Evolutionary conservation across 2,329 filamentous ascomycete species (phyloP).

Genomic region (Calonectria montana): DNA sequence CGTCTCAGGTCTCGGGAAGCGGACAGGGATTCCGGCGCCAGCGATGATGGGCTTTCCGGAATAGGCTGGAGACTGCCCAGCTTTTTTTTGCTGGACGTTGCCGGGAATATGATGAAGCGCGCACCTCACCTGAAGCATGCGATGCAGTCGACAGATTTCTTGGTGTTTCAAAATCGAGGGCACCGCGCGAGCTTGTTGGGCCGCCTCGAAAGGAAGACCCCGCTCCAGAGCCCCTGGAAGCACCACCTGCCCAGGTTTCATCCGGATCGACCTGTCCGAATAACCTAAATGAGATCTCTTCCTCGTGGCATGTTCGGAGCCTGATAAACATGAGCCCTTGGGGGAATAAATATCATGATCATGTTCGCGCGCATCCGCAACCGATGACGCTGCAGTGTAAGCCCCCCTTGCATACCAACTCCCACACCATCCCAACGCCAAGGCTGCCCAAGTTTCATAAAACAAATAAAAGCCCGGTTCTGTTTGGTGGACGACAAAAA

Average conservation of each 20-base stretch:
- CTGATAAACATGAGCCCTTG: not conserved
- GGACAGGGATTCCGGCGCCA: slow-evolving; percentile 22
- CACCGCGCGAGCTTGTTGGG: not conserved
- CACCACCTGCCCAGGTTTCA: not conserved
- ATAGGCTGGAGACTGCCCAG: not conserved
- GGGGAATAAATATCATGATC: not conserved
- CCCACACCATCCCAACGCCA: slow-evolving; percentile 27
- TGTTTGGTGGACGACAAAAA: not conserved
- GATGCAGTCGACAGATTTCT: not conserved
- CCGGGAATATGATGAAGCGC: too few species aligned
- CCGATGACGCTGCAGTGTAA: too few species aligned
- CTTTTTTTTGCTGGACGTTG: not conserved
- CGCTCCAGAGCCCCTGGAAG: not conserved
- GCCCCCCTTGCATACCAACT: not conserved
- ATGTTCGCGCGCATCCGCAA: not conserved
- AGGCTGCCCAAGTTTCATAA: not conserved
- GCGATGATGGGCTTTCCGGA: not conserved
- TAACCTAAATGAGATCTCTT: slow-evolving; percentile 11
- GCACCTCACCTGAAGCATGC: slow-evolving; percentile 11
- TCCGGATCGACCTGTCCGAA: slow-evolving; percentile 13
- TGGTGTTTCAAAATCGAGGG: not conserved
- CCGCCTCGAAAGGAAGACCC: not conserved
- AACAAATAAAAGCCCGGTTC: not conserved
- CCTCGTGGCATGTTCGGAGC: not conserved
- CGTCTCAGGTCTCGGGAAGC: slow-evolving; percentile 38